A percentile compares a stretch with the other conserved stretches of the same genome.
phyloP scores from a whole-genome alignment of 192 early-diverging fungal genomes.

The Backusella tuberculispora region DNA sequence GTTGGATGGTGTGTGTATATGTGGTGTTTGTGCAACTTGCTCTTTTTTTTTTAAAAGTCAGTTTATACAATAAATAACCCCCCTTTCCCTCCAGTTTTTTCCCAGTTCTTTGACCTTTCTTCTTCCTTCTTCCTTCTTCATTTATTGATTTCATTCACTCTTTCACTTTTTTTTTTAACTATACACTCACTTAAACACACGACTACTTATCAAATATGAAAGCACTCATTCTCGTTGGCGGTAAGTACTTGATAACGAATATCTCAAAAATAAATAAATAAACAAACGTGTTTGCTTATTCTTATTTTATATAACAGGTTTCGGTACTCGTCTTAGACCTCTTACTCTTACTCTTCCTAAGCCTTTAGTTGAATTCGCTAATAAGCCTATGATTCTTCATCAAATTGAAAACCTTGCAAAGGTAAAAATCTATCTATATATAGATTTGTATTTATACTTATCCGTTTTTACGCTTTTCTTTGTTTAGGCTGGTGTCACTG shows the following conservation, averaged over 20 bases:
- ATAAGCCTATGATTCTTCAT: conserved; percentile 98
- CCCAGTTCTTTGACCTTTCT: not conserved
- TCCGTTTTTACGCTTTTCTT: not conserved
- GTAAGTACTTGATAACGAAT: conserved; percentile 44
- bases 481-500: conserved; percentile 87
- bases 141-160: not conserved
- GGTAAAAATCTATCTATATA: conserved; percentile 54
- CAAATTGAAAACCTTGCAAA: conserved; percentile 97
- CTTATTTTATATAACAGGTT: conserved; percentile 58
- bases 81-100: conserved; percentile 15
- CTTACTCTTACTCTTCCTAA: conserved; percentile 96
- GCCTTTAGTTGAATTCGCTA: conserved; percentile 99
- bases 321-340: conserved; percentile 97
- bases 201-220: conserved; percentile 55
- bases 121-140: not conserved
- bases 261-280: not conserved
- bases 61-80: conserved; percentile 1
- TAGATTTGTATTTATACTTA: not conserved
- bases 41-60: not conserved
- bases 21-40: not conserved
- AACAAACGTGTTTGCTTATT: not conserved
- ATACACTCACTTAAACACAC: not conserved
- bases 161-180: not conserved
- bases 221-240: conserved; percentile 84
- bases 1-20: not conserved